phyloP scores from a whole-genome alignment of 257 asterid genomes.

The Solanum medicagineum region DNA sequence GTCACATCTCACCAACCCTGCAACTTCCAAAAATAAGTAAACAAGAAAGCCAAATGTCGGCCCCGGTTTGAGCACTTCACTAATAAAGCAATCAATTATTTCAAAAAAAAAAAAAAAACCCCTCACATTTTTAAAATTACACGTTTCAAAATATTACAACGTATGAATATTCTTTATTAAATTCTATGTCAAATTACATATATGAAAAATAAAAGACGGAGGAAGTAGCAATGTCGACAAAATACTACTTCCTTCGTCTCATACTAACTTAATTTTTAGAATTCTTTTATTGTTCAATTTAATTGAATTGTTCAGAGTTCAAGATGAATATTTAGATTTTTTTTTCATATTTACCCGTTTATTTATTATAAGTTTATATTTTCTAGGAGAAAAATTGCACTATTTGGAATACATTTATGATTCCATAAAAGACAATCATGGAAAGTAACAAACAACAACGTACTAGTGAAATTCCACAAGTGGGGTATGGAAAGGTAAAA shows the following conservation, averaged over 20 bases:
- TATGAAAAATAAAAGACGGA: background rate
- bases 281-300: too few species aligned
- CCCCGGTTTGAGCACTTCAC: background rate
- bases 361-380: too few species aligned
- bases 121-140: background rate
- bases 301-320: too few species aligned
- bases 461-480: too few species aligned
- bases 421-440: too few species aligned
- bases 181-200: background rate
- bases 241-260: background rate
- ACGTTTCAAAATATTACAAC: background rate
- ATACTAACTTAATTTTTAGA: too few species aligned
- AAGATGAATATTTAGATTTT: too few species aligned
- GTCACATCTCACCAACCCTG: background rate
- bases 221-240: background rate
- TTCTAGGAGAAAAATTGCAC: too few species aligned
- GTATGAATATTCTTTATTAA: background rate
- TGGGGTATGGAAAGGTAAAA: too few species aligned
- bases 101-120: too few species aligned
- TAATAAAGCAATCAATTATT: background rate
- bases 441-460: too few species aligned
- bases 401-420: background rate
- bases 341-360: too few species aligned
- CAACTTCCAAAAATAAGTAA: background rate
- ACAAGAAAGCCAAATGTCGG: background rate